These are phyloP conservation scores for Fragaria ananassa DNA, from an alignment of 306 rosid genomes.

Conservation along the genomic window DNA sequence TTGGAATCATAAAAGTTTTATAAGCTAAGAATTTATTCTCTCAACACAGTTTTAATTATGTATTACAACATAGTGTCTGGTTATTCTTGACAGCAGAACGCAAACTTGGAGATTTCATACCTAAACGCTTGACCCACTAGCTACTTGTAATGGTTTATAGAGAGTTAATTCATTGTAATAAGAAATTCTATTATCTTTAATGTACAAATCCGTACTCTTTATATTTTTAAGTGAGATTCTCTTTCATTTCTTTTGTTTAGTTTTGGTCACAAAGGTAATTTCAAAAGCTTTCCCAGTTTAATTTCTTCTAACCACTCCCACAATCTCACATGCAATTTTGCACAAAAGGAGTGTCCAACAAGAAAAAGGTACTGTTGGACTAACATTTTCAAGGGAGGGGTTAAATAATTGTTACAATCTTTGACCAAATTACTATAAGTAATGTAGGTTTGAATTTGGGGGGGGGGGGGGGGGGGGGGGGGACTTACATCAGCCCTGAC, in stretches of 20 bases:
- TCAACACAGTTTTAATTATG: no score
- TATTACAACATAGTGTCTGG: no score
- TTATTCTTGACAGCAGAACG: no score
- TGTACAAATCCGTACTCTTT: no score
- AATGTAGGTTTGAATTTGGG: not conserved
- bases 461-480: no score
- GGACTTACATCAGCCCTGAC: slow-evolving; percentile 20
- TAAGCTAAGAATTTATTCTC: no score
- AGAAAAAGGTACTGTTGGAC: not conserved
- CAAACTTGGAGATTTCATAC: no score
- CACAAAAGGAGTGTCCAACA: not conserved
- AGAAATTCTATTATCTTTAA: no score
- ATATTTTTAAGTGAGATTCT: not conserved
- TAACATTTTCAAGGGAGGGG: not conserved
- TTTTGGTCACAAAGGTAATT: not conserved
- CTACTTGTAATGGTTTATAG: no score
- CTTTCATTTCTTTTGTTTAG: not conserved
- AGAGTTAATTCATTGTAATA: no score
- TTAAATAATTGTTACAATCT: slow-evolving; percentile 4
- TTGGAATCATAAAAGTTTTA: no score
- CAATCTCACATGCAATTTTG: not conserved
- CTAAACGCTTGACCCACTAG: no score
- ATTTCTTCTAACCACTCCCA: not conserved
- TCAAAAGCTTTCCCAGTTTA: not conserved
- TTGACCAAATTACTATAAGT: slow-evolving; percentile 17